A percentile compares a stretch with the other conserved stretches of the same genome.
Conservation (phyloP, 2,329 filamentous ascomycete species). For the Colletotrichum noveboracense region DNA sequence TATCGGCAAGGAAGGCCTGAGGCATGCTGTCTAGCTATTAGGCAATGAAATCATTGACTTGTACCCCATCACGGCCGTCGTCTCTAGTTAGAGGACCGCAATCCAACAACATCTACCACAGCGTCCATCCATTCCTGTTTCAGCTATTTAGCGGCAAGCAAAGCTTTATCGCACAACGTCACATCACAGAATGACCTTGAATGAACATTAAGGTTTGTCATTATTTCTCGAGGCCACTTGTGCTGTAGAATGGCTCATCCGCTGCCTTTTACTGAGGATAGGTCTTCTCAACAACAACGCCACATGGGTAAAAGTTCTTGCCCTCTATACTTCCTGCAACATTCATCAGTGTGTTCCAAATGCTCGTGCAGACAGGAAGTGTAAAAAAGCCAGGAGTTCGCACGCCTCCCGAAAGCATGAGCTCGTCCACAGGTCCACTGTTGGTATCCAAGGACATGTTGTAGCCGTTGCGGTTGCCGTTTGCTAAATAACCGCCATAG, state of each 20-base stretch:
- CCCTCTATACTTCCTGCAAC: neutral
- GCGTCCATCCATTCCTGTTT: neutral
- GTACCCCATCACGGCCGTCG: too few relatives aligned
- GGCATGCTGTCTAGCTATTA: too few relatives aligned
- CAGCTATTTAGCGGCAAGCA: neutral
- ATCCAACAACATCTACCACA: neutral
- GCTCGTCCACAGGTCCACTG: neutral
- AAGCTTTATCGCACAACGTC: neutral
- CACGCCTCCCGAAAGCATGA: neutral
- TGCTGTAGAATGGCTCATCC: neutral
- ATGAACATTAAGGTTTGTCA: neutral
- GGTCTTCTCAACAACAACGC: neutral
- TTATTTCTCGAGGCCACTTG: neutral
- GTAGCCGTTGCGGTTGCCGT: conserved; percentile 7
- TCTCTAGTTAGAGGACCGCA: neutral
- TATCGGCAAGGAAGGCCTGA: too few relatives aligned
- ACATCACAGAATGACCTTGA: neutral
- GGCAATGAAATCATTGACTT: neutral
- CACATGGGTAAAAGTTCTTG: neutral
- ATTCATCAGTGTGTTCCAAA: neutral
- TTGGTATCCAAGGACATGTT: neutral
- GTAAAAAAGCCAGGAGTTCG: neutral
- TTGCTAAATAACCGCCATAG: neutral
- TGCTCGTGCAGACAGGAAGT: neutral
- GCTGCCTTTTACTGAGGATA: neutral